A percentile compares a stretch with the other conserved stretches of the same genome.
Conservation (phyloP, 1,139 yeast species). For the Pichia sp. region DNA sequence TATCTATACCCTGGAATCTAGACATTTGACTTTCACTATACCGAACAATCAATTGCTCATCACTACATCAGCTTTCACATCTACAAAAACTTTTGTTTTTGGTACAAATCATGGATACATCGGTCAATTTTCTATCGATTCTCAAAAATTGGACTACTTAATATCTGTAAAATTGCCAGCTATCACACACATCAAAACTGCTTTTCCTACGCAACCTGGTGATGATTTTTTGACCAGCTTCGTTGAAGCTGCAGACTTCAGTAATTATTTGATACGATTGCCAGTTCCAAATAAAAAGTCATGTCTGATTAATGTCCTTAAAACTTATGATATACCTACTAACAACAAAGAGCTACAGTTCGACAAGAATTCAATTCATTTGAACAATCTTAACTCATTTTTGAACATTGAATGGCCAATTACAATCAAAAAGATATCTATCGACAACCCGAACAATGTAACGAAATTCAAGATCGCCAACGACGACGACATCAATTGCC, state of each 20-base stretch:
- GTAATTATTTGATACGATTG: constrained; percentile 22
- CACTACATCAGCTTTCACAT: constrained; percentile 28
- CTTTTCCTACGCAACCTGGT: constrained; percentile 3
- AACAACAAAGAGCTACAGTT: constrained; percentile 8
- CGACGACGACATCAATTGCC: constrained; percentile 17
- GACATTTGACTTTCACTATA: constrained; percentile 1
- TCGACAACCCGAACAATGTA: constrained; percentile 15
- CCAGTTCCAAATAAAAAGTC: constrained; percentile 8
- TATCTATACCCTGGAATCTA: constrained; percentile 1
- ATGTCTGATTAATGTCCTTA: constrained; percentile 9
- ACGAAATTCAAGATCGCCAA: constrained; percentile 17
- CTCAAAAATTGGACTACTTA: constrained; percentile 22
- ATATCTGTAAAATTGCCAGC: constrained; percentile 22
- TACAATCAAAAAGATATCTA: constrained; percentile 17
- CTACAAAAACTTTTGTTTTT: constrained; percentile 46
- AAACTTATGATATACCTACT: not conserved
- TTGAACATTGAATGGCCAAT: constrained; percentile 20
- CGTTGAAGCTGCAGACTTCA: constrained; percentile 22
- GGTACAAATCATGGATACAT: constrained; percentile 67
- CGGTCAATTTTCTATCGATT: constrained; percentile 48
- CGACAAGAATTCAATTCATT: constrained; percentile 3
- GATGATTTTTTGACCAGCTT: constrained; percentile 16
- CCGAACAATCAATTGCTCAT: constrained; percentile 10
- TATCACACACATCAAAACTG: constrained; percentile 20
- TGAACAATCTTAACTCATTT: constrained; percentile 8